A percentile compares a stretch with the other conserved stretches of the same genome.
Evolutionary conservation across 495 filamentous ascomycete genomes (phyloP).

Genomic region (Tuber brumale): DNA sequence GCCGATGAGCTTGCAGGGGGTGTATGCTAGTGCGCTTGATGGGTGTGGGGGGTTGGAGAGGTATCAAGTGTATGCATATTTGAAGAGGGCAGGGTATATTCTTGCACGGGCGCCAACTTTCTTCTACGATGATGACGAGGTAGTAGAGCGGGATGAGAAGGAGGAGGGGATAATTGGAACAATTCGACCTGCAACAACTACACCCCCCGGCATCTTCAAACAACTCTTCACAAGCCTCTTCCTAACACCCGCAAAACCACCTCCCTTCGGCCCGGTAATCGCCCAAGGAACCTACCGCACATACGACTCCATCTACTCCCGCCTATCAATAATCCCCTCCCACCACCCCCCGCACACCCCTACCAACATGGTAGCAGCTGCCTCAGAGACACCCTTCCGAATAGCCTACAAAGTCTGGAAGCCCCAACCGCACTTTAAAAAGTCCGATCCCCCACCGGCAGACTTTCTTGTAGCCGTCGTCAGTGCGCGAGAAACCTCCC

Average conservation of each 20-base stretch:
- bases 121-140: conserved; percentile 42
- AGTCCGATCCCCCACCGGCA: conserved; percentile 64
- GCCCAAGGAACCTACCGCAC: conserved; percentile 69
- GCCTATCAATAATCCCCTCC: conserved; percentile 65
- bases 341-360: conserved; percentile 54
- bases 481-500: conserved; percentile 60
- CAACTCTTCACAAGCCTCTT: conserved; percentile 35
- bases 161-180: background rate
- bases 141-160: background rate
- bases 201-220: conserved; percentile 8
- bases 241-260: conserved; percentile 6
- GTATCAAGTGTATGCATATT: conserved; percentile 75
- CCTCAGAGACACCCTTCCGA: conserved; percentile 51
- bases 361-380: conserved; percentile 12
- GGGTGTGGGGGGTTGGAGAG: conserved; percentile 67
- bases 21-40: conserved; percentile 67
- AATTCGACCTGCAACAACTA: conserved; percentile 7
- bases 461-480: conserved; percentile 79
- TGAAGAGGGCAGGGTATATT: conserved; percentile 78
- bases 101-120: conserved; percentile 60
- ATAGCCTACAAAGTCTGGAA: conserved; percentile 77
- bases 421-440: conserved; percentile 62
- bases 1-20: conserved; percentile 83
- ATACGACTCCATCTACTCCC: conserved; percentile 70
- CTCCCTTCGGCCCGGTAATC: conserved; percentile 60